Conservation (phyloP, 345 rosid species). For the Erysimum cheiranthoides region DNA sequence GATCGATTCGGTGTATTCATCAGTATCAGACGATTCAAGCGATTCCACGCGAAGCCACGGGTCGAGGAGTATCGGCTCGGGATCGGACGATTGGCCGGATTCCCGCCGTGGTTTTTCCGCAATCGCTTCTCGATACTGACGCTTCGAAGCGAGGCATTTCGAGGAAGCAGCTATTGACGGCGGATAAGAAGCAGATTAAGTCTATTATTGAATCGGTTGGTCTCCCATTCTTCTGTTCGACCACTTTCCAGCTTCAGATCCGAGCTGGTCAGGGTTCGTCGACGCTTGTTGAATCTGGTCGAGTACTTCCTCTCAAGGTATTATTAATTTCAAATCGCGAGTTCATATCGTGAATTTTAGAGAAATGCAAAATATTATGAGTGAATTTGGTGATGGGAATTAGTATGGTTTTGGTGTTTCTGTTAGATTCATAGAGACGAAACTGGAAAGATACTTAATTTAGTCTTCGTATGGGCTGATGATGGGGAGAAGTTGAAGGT, state of each 20-base stretch:
- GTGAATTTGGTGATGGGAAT: conserved; percentile 14
- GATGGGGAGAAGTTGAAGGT: conserved; percentile 75
- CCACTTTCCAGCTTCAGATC: conserved; percentile 79
- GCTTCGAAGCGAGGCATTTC: conserved; percentile 50
- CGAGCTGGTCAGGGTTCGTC: conserved; percentile 83
- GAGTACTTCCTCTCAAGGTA: conserved; percentile 83
- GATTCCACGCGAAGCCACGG: conserved; percentile 67
- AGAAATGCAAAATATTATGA: conserved; percentile 1
- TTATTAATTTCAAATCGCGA: not conserved
- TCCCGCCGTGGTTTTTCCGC: conserved; percentile 80
- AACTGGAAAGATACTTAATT: conserved; percentile 78
- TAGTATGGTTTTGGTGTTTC: conserved; percentile 4
- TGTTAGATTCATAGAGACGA: conserved; percentile 77
- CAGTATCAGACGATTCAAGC: conserved; percentile 79
- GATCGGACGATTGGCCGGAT: conserved; percentile 79
- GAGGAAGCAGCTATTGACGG: conserved; percentile 69
- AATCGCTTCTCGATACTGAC: conserved; percentile 53
- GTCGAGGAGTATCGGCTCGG: conserved; percentile 60
- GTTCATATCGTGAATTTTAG: not conserved
- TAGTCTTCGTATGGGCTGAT: conserved; percentile 93
- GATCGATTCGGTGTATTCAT: conserved; percentile 40
- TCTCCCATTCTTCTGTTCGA: conserved; percentile 75
- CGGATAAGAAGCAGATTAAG: conserved; percentile 76
- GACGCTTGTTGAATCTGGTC: conserved; percentile 72
- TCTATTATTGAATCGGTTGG: conserved; percentile 64